Evolutionary conservation across 73 alveolate genomes (phyloP), one percentile per base, ranked within the genome.

Genomic region (Paramecium tetraurelia): DNA sequence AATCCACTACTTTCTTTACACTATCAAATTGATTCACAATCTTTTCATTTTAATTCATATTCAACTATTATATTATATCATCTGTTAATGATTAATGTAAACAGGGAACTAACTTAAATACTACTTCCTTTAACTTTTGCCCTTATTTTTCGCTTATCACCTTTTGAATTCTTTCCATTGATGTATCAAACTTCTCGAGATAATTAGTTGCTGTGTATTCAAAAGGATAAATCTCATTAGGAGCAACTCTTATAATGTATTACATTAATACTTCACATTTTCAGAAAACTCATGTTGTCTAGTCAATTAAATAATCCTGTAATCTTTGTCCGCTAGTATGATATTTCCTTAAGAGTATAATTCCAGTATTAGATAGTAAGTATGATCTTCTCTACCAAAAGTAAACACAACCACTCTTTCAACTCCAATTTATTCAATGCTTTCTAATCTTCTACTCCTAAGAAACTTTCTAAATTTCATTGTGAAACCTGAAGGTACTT

Each of bases 381-480:
- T 93, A 70, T 86, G 92, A 63, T 96, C 99, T 59, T 96, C 99
- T 59, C 95, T 72, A 24, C 98, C 98, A 85, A 96, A 96, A 53
- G 93, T 85, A 43, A 96, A 72, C 71, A 95, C 98, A 20, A 96
- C 93, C 2, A 96, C 99, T 85, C 99, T 87, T 80, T 96, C 99
- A 7, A 96, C 93, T 7, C 99, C 99, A 2, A 96, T 93, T 84
- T 96, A 94, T 59, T 94, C 90, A 6, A 96, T 50, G 18, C 86
- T 85, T 57, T 89, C 97, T 1, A 96, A 83, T 86, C 97, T 94
- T 71, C 93, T 96, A 10, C 98, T 92, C 71, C 99, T 93, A 68
- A 96, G 41, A 85, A 94, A 96, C 93, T 96, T 96, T 57, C 99
- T 93, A 16, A 96, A 93, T 95, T 96, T 96, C 97, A 96, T 93